Percentiles rank a stretch among this genome's conserved stretches.
phyloP scores from a whole-genome alignment of 768 basidiomycete species.

The Termitomyces sp. region DNA sequence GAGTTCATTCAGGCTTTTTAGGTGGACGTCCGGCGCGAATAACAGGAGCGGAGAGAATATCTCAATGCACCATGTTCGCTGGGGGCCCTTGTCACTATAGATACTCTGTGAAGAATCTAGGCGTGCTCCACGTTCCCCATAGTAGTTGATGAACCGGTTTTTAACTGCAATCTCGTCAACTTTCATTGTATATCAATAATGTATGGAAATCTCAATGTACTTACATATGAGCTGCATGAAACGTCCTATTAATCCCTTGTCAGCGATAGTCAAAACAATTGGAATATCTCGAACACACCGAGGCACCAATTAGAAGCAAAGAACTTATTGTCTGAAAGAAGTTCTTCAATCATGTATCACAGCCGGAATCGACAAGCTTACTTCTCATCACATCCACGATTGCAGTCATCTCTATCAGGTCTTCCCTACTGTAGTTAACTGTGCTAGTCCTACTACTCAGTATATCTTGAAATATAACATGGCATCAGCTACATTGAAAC shows the following conservation, averaged over 20 bases:
- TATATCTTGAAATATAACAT: background rate
- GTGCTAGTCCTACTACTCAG: too few species aligned
- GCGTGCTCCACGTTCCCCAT: slow-evolving; percentile 42
- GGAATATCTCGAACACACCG: background rate
- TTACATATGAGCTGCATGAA: background rate
- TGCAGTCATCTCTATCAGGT: slow-evolving; percentile 4
- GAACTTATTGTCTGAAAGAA: background rate
- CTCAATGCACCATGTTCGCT: slow-evolving; percentile 44
- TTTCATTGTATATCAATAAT: too few species aligned
- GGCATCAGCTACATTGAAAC: background rate
- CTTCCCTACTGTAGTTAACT: too few species aligned
- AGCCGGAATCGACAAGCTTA: too few species aligned
- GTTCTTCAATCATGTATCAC: too few species aligned
- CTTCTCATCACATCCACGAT: slow-evolving; percentile 3
- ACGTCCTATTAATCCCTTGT: background rate
- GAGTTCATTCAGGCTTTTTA: slow-evolving; percentile 37
- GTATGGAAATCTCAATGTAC: background rate
- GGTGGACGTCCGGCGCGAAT: slow-evolving; percentile 39
- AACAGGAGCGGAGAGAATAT: slow-evolving; percentile 40
- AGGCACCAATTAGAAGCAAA: slow-evolving; percentile 9
- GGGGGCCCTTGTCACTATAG: background rate
- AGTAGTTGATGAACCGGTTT: slow-evolving; percentile 33
- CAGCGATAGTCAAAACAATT: background rate
- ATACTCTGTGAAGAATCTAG: slow-evolving; percentile 29
- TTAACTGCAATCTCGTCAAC: too few species aligned